phyloP scores from a whole-genome alignment of 345 rosid genomes.

The Cochlearia excelsa region DNA sequence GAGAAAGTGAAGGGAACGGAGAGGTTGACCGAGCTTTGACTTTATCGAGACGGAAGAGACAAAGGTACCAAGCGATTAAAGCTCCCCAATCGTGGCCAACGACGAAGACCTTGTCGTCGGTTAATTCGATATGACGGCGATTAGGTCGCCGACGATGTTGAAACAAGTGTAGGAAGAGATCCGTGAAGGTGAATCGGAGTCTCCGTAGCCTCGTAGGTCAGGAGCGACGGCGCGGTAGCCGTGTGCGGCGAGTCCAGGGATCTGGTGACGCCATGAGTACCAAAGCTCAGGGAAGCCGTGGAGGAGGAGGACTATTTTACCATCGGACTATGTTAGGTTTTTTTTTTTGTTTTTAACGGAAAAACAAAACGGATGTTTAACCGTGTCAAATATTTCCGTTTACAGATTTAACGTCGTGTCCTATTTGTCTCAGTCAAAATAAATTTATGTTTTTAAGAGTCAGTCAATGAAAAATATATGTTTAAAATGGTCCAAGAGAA shows the following conservation, averaged over 20 bases:
- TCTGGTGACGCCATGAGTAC: slow-evolving; percentile 42
- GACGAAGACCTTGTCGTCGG: slow-evolving; percentile 36
- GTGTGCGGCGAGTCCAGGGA: slow-evolving; percentile 27
- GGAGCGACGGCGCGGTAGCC: slow-evolving; percentile 40
- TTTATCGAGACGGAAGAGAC: slow-evolving; percentile 33
- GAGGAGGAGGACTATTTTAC: slow-evolving; percentile 31
- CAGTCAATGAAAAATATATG: no score
- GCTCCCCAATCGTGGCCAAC: slow-evolving; percentile 44
- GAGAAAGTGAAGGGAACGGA: slow-evolving; percentile 28
- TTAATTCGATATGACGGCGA: slow-evolving; percentile 19
- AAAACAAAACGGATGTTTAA: no score
- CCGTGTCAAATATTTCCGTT: no score
- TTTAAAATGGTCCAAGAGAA: no score
- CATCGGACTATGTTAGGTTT: background rate
- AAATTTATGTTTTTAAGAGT: no score
- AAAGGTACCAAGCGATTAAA: slow-evolving; percentile 33
- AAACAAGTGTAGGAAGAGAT: slow-evolving; percentile 33
- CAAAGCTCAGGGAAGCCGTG: slow-evolving; percentile 40
- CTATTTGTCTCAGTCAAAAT: no score
- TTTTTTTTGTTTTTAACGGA: no score
- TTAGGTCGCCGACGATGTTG: slow-evolving; percentile 29
- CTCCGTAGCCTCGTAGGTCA: slow-evolving; percentile 40
- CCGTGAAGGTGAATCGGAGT: slow-evolving; percentile 26
- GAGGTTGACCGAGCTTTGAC: slow-evolving; percentile 35
- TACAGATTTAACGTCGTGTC: no score